Percentiles rank a stretch among this genome's conserved stretches.
These are phyloP conservation scores for Malassezia furfur DNA, from an alignment of 1,284 basidiomycete species.

Conservation along the genomic window DNA sequence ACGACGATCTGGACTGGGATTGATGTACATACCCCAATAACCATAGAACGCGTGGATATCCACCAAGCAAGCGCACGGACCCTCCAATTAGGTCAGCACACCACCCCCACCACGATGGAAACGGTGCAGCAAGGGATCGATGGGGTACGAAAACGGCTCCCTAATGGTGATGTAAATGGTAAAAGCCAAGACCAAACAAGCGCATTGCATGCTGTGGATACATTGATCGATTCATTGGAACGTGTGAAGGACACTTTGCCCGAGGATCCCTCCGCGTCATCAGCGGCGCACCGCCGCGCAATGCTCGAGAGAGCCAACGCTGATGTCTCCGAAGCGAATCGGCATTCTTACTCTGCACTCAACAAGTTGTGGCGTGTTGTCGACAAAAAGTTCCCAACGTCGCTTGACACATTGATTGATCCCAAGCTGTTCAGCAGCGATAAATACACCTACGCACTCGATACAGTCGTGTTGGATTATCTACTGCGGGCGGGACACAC, in stretches of 20 bases:
- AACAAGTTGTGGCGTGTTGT: constrained; percentile 32
- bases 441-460: constrained; percentile 26
- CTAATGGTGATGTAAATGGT: constrained; percentile 8
- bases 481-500: constrained; percentile 34
- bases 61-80: background rate
- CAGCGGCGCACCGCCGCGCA: background rate
- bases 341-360: constrained; percentile 33
- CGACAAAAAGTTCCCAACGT: constrained; percentile 34
- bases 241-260: background rate
- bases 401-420: constrained; percentile 30
- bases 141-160: constrained; percentile 24
- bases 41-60: too few relatives aligned
- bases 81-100: background rate
- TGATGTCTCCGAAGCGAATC: constrained; percentile 30
- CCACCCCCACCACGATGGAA: constrained; percentile 24
- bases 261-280: background rate
- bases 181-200: background rate
- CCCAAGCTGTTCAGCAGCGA: constrained; percentile 27
- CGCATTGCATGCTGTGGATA: background rate
- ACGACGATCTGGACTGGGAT: constrained; percentile 47
- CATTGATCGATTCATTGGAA: background rate
- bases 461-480: constrained; percentile 31
- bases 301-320: constrained; percentile 23
- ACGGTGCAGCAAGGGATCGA: constrained; percentile 36
- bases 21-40: constrained; percentile 3